Evolutionary conservation across 2,329 filamentous ascomycete species (phyloP), one percentile per base, ranked within the genome.

Genomic region (Paecilomyces variotii): DNA sequence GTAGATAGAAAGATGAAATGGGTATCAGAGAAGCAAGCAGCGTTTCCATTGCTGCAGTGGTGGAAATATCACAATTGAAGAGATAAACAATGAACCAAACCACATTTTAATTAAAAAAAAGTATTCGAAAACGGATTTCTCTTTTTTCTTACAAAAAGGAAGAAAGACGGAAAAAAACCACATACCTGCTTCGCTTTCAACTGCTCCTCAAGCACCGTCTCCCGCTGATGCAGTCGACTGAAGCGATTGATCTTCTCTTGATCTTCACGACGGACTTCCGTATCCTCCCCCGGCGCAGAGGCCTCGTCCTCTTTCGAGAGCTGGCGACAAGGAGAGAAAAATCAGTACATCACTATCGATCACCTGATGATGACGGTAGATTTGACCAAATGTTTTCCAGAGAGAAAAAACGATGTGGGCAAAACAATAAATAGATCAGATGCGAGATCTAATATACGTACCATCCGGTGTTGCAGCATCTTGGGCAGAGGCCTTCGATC

Each of bases 171-270:
- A 55, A 45, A 57, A 14, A 19, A 34, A n/a, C n/a, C n/a, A 75
- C 85, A 61, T 73, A 92, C 93, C 73, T 86, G 86, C 74, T 96
- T 97, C 4, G 77, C 74, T 70, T 88, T 88, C 64, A 97, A 77
- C 67, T 94, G 86, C 54, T 95, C 91, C 71, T 95, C 87, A 2
- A 97, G 74, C 2, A 81, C 76, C 34, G 88, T 82, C 73, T 96
- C 89, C 56, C 90, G 88, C 72, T 95, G 91, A 74, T 99, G 94
- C 62, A 99, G 81, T 52, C 91, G 87, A 75, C 92, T 97, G 81
- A 99, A 99, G 64, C 87, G 88, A 78, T 99, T 99, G 84, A 99
- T 99, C 78, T 94, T 96, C 79, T 97, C 92, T 76, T 99, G 94
- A 73, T 99, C 94, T 74, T 97, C 92, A 70, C 92, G 89, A 61